A percentile compares a stretch with the other conserved stretches of the same genome.
These are phyloP conservation scores for Suillus ampliporus DNA, from an alignment of 768 basidiomycete genomes.

Conservation along the genomic window DNA sequence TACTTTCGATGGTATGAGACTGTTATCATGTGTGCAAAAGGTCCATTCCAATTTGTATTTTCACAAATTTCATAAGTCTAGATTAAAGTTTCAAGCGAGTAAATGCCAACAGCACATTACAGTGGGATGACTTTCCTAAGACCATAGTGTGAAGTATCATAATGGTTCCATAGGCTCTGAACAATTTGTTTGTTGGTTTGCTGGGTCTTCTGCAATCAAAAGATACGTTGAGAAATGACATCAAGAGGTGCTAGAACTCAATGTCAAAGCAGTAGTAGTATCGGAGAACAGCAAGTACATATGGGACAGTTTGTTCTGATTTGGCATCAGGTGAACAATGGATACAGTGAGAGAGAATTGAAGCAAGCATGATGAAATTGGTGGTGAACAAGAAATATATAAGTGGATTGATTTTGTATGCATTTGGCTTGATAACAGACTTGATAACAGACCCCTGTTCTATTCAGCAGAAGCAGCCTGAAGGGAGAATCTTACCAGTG, in stretches of 20 bases:
- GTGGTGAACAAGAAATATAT: too few relatives aligned
- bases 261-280: background rate
- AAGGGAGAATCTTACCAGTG: too few relatives aligned
- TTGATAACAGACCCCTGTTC: too few relatives aligned
- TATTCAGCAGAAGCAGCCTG: too few relatives aligned
- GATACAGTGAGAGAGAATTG: background rate
- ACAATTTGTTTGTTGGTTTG: slow-evolving; percentile 35
- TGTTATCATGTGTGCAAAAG: slow-evolving; percentile 18
- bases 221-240: slow-evolving; percentile 15
- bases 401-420: too few relatives aligned
- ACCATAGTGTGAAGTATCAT: slow-evolving; percentile 28
- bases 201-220: slow-evolving; percentile 27
- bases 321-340: slow-evolving; percentile 12
- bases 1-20: slow-evolving; percentile 22
- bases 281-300: background rate
- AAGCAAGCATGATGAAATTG: background rate
- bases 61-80: background rate
- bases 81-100: background rate
- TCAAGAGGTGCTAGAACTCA: slow-evolving; percentile 12
- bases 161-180: slow-evolving; percentile 23
- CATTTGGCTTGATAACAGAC: too few relatives aligned
- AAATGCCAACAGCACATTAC: too few relatives aligned
- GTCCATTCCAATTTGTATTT: slow-evolving; percentile 22
- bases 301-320: slow-evolving; percentile 12
- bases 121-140: slow-evolving; percentile 21